phyloP scores from a whole-genome alignment of 177 flowering plant genomes.

The Telopea speciosissima region DNA sequence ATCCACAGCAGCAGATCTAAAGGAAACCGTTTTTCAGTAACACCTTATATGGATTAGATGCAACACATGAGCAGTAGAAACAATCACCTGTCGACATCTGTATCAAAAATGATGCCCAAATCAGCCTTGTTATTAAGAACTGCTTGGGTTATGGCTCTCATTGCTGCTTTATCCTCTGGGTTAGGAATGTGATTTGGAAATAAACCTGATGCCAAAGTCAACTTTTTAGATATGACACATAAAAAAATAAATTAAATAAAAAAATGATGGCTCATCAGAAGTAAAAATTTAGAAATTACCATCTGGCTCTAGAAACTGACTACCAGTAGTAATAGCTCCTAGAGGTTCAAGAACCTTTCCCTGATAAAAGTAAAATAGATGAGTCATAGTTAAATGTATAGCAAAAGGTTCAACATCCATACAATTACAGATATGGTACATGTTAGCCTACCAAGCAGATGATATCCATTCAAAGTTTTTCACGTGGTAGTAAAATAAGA shows the following conservation, averaged over 20 bases:
- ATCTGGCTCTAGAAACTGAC: conserved; percentile 96
- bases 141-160: conserved; percentile 89
- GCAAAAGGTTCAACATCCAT: too few species aligned
- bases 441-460: too few species aligned
- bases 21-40: conserved; percentile 10
- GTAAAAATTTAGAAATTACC: conserved; percentile 41
- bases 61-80: conserved; percentile 6
- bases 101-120: conserved; percentile 94
- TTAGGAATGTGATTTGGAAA: conserved; percentile 99
- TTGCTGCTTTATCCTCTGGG: conserved; percentile 94
- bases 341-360: conserved; percentile 92
- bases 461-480: background rate
- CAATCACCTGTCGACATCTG: conserved; percentile 94
- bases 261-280: background rate
- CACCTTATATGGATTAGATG: conserved; percentile 1
- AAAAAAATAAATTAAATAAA: too few species aligned
- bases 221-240: background rate
- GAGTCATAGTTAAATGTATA: background rate
- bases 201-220: conserved; percentile 40
- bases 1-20: conserved; percentile 99
- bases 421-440: too few species aligned
- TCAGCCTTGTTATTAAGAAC: conserved; percentile 89
- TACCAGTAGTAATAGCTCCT: conserved; percentile 88
- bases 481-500: background rate
- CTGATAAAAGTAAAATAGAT: conserved; percentile 32